phyloP scores from a whole-genome alignment of 306 rosid genomes.

The Castanea sativa region DNA sequence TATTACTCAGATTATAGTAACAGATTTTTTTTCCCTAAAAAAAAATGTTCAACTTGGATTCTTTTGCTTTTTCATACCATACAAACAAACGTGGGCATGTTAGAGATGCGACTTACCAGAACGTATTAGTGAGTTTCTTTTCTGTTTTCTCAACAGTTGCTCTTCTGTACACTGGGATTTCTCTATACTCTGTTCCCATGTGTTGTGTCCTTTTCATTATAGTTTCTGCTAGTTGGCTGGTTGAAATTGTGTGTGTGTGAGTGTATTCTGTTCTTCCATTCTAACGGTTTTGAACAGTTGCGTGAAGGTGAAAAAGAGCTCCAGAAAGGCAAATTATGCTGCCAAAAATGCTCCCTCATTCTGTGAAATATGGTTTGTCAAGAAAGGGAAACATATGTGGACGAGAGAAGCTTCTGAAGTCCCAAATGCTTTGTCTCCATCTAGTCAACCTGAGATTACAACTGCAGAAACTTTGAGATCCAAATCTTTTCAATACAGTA shows the following conservation, averaged over 20 bases:
- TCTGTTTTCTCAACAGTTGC: not conserved
- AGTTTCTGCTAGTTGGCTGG: not conserved
- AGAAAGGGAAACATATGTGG: conserved; percentile 77
- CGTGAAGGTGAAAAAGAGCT: conserved; percentile 68
- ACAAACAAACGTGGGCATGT: not conserved
- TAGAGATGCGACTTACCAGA: not conserved
- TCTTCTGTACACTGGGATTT: not conserved
- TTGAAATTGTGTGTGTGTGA: conserved; percentile 3
- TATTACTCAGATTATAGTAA: too few species aligned
- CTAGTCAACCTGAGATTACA: conserved; percentile 37
- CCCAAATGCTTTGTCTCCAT: conserved; percentile 40
- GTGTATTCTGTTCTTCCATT: conserved; percentile 18
- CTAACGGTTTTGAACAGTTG: conserved; percentile 49
- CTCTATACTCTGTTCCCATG: not conserved
- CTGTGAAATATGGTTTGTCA: conserved; percentile 86
- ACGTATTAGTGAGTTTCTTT: not conserved
- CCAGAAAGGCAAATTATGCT: conserved; percentile 67
- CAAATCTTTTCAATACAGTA: conserved; percentile 39
- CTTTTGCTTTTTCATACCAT: too few species aligned
- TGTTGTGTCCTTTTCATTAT: not conserved
- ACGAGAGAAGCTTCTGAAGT: conserved; percentile 71
- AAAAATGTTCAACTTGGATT: too few species aligned
- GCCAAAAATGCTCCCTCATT: conserved; percentile 64
- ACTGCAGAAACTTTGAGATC: conserved; percentile 31
- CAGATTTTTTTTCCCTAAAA: too few species aligned